A percentile compares a stretch with the other conserved stretches of the same genome.
Evolutionary conservation across 345 rosid genomes (phyloP).

Genomic region (Corchorus olitorius): DNA sequence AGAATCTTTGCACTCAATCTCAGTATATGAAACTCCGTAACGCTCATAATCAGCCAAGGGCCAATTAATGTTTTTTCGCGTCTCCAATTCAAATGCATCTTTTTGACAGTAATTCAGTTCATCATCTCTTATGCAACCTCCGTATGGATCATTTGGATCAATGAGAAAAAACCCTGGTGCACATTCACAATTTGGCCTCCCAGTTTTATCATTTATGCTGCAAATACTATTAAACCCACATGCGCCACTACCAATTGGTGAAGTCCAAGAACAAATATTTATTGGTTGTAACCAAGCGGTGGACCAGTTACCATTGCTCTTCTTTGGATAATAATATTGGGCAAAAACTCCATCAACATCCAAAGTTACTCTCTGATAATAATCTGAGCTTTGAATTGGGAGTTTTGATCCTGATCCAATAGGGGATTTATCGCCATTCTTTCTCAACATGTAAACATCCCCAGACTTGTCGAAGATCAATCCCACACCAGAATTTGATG

Average conservation of each 20-base stretch:
- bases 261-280: slow-evolving; percentile 26
- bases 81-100: slow-evolving; percentile 24
- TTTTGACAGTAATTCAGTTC: slow-evolving; percentile 22
- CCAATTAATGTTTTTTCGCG: slow-evolving; percentile 26
- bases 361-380: slow-evolving; percentile 35
- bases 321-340: slow-evolving; percentile 29
- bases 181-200: slow-evolving; percentile 36
- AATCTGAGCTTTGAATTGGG: neutral
- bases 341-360: slow-evolving; percentile 41
- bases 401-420: neutral
- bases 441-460: slow-evolving; percentile 15
- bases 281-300: neutral
- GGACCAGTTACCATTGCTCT: slow-evolving; percentile 9
- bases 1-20: slow-evolving; percentile 27
- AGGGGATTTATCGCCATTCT: neutral
- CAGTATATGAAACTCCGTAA: neutral
- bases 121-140: slow-evolving; percentile 33
- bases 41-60: slow-evolving; percentile 31
- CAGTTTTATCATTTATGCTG: slow-evolving; percentile 8
- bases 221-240: slow-evolving; percentile 43
- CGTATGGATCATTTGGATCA: slow-evolving; percentile 32
- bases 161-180: slow-evolving; percentile 28
- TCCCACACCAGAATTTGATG: neutral
- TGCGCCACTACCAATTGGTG: neutral
- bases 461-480: slow-evolving; percentile 21